These are phyloP conservation scores for Primulina tabacum DNA, from an alignment of 257 asterid species.

Conservation along the genomic window DNA sequence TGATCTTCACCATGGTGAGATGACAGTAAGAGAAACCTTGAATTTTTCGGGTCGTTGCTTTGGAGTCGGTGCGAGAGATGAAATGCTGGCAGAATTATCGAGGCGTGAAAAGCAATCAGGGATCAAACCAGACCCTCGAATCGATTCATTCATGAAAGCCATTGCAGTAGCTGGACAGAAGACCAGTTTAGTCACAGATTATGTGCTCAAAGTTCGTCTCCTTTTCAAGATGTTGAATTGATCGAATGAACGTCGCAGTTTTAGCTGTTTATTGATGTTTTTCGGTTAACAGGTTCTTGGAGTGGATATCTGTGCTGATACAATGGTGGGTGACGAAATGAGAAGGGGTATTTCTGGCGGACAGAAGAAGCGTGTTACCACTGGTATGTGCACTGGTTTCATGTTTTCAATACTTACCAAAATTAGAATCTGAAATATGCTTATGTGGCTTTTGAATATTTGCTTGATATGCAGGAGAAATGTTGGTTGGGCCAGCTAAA, in stretches of 20 bases:
- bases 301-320: constrained; percentile 65
- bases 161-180: constrained; percentile 58
- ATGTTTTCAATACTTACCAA: not conserved
- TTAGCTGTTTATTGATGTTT: not conserved
- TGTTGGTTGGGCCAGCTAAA: constrained; percentile 76
- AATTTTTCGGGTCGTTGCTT: constrained; percentile 54
- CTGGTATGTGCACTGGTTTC: constrained; percentile 35
- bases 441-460: too few species aligned
- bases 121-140: constrained; percentile 60
- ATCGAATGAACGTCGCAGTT: not conserved
- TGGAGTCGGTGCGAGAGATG: constrained; percentile 53
- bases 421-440: not conserved
- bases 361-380: constrained; percentile 66
- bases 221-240: not conserved
- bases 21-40: constrained; percentile 55
- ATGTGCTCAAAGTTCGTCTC: constrained; percentile 52
- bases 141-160: constrained; percentile 63
- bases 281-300: constrained; percentile 45
- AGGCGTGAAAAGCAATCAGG: constrained; percentile 53
- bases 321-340: constrained; percentile 72
- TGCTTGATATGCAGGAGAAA: constrained; percentile 43
- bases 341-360: constrained; percentile 75
- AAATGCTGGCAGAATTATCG: constrained; percentile 49
- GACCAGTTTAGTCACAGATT: constrained; percentile 56
- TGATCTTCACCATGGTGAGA: constrained; percentile 67